Evolutionary conservation across 2,329 filamentous ascomycete genomes (phyloP).

Genomic region (Neopestalotiopsis sp.): DNA sequence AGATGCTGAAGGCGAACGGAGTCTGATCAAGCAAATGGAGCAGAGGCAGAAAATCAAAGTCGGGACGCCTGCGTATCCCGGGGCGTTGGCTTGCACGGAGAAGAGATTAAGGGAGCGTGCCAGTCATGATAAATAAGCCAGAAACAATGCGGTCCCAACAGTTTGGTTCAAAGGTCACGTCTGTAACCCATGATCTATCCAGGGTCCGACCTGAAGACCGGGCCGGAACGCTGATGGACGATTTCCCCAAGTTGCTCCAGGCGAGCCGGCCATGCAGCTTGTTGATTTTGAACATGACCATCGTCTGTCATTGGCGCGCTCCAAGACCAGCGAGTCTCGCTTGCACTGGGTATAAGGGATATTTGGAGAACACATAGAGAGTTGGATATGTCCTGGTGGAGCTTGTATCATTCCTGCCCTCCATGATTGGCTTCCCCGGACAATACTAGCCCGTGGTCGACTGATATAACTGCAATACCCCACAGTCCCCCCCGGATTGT

Average conservation of each 20-base stretch:
- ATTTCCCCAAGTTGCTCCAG: constrained; percentile 6
- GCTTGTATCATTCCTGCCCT: not conserved
- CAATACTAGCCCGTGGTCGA: constrained; percentile 11
- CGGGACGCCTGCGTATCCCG: not conserved
- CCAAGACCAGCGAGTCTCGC: not conserved
- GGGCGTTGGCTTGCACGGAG: not conserved
- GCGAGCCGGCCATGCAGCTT: constrained; percentile 5
- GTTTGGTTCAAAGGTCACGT: not conserved
- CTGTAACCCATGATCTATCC: not conserved
- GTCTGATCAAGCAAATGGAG: not conserved
- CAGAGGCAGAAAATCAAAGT: not conserved
- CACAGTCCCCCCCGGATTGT: constrained; percentile 13
- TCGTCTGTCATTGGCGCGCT: constrained; percentile 4
- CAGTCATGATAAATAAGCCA: constrained; percentile 9
- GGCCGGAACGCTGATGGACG: not conserved
- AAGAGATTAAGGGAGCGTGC: not conserved
- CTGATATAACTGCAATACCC: constrained; percentile 11
- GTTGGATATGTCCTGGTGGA: not conserved
- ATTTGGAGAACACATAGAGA: not conserved
- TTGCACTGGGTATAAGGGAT: not conserved
- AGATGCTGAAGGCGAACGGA: not conserved
- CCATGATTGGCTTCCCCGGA: constrained; percentile 17
- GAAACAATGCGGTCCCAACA: not conserved
- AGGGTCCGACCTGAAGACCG: constrained; percentile 17
- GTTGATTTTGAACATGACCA: not conserved